Evolutionary conservation across 2,329 filamentous ascomycete species (phyloP).

Genomic region (Mycosphaerella sp.): DNA sequence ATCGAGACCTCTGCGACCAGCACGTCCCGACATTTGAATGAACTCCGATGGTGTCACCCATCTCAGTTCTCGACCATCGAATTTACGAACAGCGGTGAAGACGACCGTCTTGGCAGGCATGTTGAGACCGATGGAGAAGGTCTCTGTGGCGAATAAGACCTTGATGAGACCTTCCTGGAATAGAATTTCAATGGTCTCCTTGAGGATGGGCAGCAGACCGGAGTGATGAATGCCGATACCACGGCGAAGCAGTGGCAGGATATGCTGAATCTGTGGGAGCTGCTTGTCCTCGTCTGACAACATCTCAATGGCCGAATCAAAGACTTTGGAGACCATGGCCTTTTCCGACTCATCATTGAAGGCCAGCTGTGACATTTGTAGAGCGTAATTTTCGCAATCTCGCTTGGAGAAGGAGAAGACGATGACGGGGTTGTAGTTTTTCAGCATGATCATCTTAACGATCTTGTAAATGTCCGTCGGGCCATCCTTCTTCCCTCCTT

Average conservation of each 20-base stretch:
- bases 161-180: slow-evolving; percentile 99
- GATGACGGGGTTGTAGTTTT: slow-evolving; percentile 95
- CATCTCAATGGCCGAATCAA: slow-evolving; percentile 85
- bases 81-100: slow-evolving; percentile 96
- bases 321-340: slow-evolving; percentile 88
- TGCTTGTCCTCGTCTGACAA: slow-evolving; percentile 85
- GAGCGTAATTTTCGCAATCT: slow-evolving; percentile 84
- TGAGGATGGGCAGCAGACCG: slow-evolving; percentile 86
- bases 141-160: slow-evolving; percentile 95
- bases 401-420: slow-evolving; percentile 99
- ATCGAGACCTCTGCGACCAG: slow-evolving; percentile 92
- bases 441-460: slow-evolving; percentile 97
- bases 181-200: slow-evolving; percentile 97
- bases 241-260: slow-evolving; percentile 78
- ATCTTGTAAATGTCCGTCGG: slow-evolving; percentile 92
- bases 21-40: slow-evolving; percentile 97
- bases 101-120: slow-evolving; percentile 99
- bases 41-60: slow-evolving; percentile 94
- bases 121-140: slow-evolving; percentile 96
- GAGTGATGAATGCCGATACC: slow-evolving; percentile 98
- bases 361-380: slow-evolving; percentile 76
- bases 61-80: slow-evolving; percentile 72
- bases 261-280: slow-evolving; percentile 82
- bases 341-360: slow-evolving; percentile 98
- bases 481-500: slow-evolving; percentile 66